A percentile compares a stretch with the other conserved stretches of the same genome.
Evolutionary conservation across 257 asterid species (phyloP).

Genomic region (Ilex asprella): DNA sequence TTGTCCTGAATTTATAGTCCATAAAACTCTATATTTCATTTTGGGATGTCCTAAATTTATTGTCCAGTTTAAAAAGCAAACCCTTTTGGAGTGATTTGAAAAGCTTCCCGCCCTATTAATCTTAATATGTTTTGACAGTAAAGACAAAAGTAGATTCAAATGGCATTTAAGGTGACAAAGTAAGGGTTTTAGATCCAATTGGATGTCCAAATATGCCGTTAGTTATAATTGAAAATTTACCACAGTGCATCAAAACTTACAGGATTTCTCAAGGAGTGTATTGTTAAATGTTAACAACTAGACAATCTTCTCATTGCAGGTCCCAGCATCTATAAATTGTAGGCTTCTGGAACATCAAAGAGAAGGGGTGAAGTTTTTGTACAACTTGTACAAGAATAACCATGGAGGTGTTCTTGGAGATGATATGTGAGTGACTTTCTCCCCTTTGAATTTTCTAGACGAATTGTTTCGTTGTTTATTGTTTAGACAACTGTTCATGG

Average conservation of each 20-base stretch:
- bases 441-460: slow-evolving; percentile 3
- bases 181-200: not conserved
- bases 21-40: too few species aligned
- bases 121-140: too few species aligned
- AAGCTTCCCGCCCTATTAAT: too few species aligned
- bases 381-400: slow-evolving; percentile 69
- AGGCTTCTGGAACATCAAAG: slow-evolving; percentile 91
- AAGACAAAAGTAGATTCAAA: too few species aligned
- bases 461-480: not conserved
- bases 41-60: too few species aligned
- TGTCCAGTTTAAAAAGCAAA: too few species aligned
- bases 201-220: not conserved
- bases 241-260: not conserved
- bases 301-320: slow-evolving; percentile 31
- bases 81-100: too few species aligned
- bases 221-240: too few species aligned
- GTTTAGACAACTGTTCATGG: too few species aligned
- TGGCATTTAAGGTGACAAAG: too few species aligned
- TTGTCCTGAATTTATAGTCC: too few species aligned
- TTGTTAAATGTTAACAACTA: not conserved
- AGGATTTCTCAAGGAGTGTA: not conserved
- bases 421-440: slow-evolving; percentile 64
- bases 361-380: slow-evolving; percentile 76
- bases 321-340: slow-evolving; percentile 85
- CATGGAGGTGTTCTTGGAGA: slow-evolving; percentile 97